A percentile compares a stretch with the other conserved stretches of the same genome.
Evolutionary conservation across 1,284 basidiomycete species (phyloP).

Genomic region (Pterulicium gracile): DNA sequence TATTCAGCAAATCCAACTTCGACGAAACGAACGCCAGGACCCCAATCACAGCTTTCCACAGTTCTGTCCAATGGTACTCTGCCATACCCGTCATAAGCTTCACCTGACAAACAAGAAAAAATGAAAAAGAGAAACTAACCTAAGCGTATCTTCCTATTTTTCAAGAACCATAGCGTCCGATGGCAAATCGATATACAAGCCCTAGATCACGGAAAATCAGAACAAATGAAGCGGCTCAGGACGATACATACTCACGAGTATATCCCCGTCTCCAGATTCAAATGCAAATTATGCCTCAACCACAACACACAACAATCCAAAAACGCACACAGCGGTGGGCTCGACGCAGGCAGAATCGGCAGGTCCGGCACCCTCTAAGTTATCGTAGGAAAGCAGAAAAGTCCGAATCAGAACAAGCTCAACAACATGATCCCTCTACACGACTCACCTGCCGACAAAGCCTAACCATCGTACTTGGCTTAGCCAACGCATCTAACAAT

Average conservation of each 20-base stretch:
- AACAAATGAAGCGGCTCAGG: conserved; percentile 1
- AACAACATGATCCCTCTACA: too few relatives aligned
- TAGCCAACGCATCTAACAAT: conserved; percentile 33
- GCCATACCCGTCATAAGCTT: conserved; percentile 1
- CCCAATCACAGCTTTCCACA: conserved; percentile 46
- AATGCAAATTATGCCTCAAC: conserved; percentile 58
- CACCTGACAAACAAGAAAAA: background rate
- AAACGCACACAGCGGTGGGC: conserved; percentile 40
- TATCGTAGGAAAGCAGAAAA: too few relatives aligned
- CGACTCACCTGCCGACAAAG: conserved; percentile 58
- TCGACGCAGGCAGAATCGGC: conserved; percentile 35
- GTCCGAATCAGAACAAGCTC: too few relatives aligned
- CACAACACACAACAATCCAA: conserved; percentile 58
- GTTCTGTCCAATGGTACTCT: conserved; percentile 57
- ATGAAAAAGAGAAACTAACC: conserved; percentile 23
- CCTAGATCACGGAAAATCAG: conserved; percentile 20
- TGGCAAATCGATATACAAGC: conserved; percentile 43
- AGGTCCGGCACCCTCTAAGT: conserved; percentile 26
- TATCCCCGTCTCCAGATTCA: conserved; percentile 39
- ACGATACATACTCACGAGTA: conserved; percentile 33
- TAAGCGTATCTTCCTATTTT: conserved; percentile 36
- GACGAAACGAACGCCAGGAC: conserved; percentile 42
- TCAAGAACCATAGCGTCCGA: conserved; percentile 42
- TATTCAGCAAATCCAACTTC: conserved; percentile 36
- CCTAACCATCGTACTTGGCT: conserved; percentile 24